Evolutionary conservation across 1,139 yeast genomes (phyloP).

Genomic region (Pichia sp.): DNA sequence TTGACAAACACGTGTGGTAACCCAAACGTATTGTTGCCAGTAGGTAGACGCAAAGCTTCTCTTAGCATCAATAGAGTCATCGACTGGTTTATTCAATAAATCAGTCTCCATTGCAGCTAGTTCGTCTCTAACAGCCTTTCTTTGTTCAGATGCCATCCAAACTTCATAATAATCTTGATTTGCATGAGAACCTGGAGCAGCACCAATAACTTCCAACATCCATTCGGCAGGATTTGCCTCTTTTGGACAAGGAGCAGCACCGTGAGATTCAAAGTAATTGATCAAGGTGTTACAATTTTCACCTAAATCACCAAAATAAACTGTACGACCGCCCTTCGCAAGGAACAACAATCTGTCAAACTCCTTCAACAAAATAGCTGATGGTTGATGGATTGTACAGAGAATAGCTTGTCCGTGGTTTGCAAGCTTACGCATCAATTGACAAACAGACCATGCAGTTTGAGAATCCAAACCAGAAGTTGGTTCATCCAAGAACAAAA

Average conservation of each 20-base stretch:
- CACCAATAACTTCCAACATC: constrained; percentile 58
- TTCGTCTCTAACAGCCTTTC: constrained; percentile 20
- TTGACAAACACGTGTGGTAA: constrained; percentile 48
- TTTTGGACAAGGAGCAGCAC: constrained; percentile 37
- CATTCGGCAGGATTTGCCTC: constrained; percentile 64
- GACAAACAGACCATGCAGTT: constrained; percentile 51
- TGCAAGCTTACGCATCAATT: constrained; percentile 43
- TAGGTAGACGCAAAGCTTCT: constrained; percentile 47
- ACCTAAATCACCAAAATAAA: constrained; percentile 65
- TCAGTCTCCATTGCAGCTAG: constrained; percentile 25
- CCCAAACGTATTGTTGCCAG: constrained; percentile 43
- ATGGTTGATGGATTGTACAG: constrained; percentile 56
- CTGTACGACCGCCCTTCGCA: constrained; percentile 55
- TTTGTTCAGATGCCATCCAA: constrained; percentile 38
- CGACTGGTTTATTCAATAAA: constrained; percentile 14
- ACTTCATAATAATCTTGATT: constrained; percentile 40
- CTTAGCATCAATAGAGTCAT: constrained; percentile 27
- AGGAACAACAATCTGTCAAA: constrained; percentile 46
- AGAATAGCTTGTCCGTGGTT: constrained; percentile 50
- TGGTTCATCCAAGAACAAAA: constrained; percentile 51
- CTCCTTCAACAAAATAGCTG: constrained; percentile 47
- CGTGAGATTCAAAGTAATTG: constrained; percentile 45
- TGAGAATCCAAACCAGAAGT: constrained; percentile 57
- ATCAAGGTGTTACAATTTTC: constrained; percentile 41
- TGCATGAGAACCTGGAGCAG: constrained; percentile 51